Percentiles rank a stretch among this genome's conserved stretches.
phyloP scores from a whole-genome alignment of 139 green algal species.

The Coccomyxa sp. region DNA sequence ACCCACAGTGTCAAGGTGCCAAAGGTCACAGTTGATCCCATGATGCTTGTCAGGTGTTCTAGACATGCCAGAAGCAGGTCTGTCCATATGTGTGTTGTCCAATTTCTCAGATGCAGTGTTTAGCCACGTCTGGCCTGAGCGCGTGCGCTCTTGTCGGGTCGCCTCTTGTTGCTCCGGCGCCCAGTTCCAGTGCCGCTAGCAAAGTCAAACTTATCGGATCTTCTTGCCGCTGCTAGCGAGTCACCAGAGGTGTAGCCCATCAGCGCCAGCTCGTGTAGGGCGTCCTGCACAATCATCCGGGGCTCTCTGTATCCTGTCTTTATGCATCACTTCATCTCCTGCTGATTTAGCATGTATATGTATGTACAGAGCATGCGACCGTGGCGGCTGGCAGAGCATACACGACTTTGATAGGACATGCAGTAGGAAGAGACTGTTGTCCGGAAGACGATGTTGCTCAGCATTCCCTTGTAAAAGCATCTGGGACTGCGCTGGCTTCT shows the following conservation, averaged over 20 bases:
- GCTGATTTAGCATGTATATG: not conserved
- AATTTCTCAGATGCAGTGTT: no score
- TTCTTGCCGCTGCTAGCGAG: not conserved
- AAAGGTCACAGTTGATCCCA: no score
- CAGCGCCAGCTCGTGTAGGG: constrained; percentile 30
- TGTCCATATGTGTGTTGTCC: no score
- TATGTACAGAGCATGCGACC: not conserved
- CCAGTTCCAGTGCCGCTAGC: constrained; percentile 11
- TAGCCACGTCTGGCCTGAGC: not conserved
- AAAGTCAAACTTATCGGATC: constrained; percentile 24
- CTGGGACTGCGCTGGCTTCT: not conserved
- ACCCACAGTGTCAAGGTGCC: no score
- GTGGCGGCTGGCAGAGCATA: not conserved
- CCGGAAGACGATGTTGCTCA: not conserved
- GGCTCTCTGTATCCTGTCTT: not conserved
- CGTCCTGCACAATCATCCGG: constrained; percentile 11
- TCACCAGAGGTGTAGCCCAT: constrained; percentile 26
- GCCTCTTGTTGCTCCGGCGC: not conserved
- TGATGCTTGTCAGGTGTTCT: no score
- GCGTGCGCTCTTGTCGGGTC: not conserved
- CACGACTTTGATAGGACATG: not conserved
- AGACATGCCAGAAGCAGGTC: no score
- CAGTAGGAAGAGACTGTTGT: not conserved
- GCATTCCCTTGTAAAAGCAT: not conserved
- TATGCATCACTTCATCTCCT: not conserved